These are phyloP conservation scores for Fusarium transvaalense DNA, from an alignment of 2,329 filamentous ascomycete species.

Conservation along the genomic window DNA sequence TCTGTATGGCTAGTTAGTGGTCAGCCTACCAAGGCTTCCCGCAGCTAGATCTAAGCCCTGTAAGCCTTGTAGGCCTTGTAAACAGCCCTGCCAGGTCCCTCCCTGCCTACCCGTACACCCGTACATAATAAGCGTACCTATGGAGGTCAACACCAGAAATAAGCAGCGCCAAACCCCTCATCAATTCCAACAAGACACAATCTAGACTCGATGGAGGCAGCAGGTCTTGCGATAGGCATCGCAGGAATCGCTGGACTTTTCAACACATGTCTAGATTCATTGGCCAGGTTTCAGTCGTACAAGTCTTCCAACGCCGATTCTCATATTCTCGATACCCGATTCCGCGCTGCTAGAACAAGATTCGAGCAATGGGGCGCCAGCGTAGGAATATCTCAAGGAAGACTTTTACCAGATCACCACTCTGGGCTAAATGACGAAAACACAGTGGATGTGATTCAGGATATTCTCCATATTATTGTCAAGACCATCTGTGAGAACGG, in stretches of 20 bases:
- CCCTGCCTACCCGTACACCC: background rate
- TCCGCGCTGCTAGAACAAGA: conserved; percentile 25
- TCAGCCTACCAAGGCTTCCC: too few relatives aligned
- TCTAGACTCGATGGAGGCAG: conserved; percentile 3
- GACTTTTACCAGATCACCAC: background rate
- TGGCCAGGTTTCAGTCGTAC: conserved; percentile 34
- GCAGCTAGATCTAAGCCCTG: background rate
- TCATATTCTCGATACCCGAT: conserved; percentile 15
- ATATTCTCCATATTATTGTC: background rate
- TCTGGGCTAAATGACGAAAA: background rate
- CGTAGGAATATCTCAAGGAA: conserved; percentile 29
- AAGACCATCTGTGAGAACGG: background rate
- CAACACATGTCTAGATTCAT: conserved; percentile 38
- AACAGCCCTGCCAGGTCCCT: background rate
- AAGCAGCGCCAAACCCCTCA: background rate
- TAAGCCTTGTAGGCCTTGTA: background rate
- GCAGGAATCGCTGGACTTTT: conserved; percentile 34
- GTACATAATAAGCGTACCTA: background rate
- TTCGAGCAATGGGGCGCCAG: conserved; percentile 41
- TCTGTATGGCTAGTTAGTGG: too few relatives aligned
- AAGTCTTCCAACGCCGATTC: conserved; percentile 26
- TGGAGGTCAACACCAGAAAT: background rate
- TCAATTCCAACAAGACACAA: background rate
- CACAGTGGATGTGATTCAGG: fast-evolving
- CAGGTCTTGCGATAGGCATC: background rate